Percentiles rank a stretch among this genome's conserved stretches.
Evolutionary conservation across 169 alveolate genomes (phyloP).

Genomic region (Plasmodium vinckei): DNA sequence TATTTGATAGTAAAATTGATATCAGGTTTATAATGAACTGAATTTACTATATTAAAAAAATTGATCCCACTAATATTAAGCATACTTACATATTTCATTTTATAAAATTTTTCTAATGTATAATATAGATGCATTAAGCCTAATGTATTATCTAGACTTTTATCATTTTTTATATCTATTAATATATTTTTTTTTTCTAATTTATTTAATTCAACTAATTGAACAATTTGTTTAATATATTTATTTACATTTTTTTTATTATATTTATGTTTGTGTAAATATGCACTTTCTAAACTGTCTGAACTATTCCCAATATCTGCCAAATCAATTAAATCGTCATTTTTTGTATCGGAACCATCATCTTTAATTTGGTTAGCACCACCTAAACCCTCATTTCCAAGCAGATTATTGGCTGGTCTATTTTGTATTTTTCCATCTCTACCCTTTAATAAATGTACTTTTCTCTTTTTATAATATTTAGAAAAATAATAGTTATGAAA

Average conservation of each 20-base stretch:
- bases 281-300: conserved; percentile 75
- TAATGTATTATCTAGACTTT: conserved; percentile 28
- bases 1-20: conserved; percentile 66
- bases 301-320: conserved; percentile 51
- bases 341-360: not conserved
- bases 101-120: conserved; percentile 66
- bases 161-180: conserved; percentile 57
- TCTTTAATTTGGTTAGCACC: no score
- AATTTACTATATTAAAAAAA: conserved; percentile 32
- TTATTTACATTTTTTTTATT: conserved; percentile 62
- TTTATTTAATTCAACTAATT: conserved; percentile 40
- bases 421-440: not conserved
- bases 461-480: conserved; percentile 65
- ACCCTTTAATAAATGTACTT: conserved; percentile 41
- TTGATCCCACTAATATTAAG: conserved; percentile 37
- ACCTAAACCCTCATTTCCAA: no score
- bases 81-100: conserved; percentile 72
- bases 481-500: conserved; percentile 72
- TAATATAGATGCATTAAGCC: conserved; percentile 73
- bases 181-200: conserved; percentile 62
- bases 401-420: no score
- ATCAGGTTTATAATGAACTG: conserved; percentile 59
- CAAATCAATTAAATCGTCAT: conserved; percentile 40
- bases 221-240: conserved; percentile 49
- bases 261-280: conserved; percentile 72